Base-by-base conservation (phyloP, 352 stramenopile genomes). In the Pythium oligandrum region DNA sequence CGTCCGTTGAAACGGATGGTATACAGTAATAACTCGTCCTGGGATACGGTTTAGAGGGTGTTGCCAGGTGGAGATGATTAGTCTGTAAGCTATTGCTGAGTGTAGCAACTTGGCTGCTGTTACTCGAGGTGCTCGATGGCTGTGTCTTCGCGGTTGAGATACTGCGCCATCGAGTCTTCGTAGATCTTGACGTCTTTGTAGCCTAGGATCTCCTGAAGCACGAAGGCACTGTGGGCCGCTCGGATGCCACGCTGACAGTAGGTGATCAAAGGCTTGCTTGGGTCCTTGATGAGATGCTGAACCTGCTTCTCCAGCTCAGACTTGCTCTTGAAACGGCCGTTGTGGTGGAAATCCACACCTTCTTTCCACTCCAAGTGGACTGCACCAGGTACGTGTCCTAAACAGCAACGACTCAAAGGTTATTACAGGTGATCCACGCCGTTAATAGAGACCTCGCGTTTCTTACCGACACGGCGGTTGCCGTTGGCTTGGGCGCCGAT, bases 141-240 rank as follows among this genome's bases (percentile, higher is more conserved):
- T 1, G 75, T 84, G 53, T 86, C 75, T 36, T 78, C 66, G 51
- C 70, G 68, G 64, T 92, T 92, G 7, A 92, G 59, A 53, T 92
- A 92, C 63, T 92, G 64, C 6, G 75, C 53, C 82, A 93, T 93
- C 44, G 79, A 90, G 64, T 83, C 63, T 58, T 89, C 79, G 58
- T 89, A 90, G 39, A 83, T 73, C 55, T 76, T 73, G 30, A 83
- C 75, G 44, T 75, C 56, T 35, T 71, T 37, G 46, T 77, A 81
- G 26, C 60, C 70, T 6, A 75, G 57, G 35, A 93, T 62, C 44
- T 88, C 77, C 53, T 88, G 63, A 33, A 92, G 59, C 32, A 82
- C 72, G 61, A 90, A 92, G 32, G 78, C 78, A 10, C 72, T 72
- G 57, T 89, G 77, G 2, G 81, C 75, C 1, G 76, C 81, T 1